Base-by-base conservation (phyloP, 2,329 filamentous ascomycete genomes). In the Colletotrichum higginsianum region DNA sequence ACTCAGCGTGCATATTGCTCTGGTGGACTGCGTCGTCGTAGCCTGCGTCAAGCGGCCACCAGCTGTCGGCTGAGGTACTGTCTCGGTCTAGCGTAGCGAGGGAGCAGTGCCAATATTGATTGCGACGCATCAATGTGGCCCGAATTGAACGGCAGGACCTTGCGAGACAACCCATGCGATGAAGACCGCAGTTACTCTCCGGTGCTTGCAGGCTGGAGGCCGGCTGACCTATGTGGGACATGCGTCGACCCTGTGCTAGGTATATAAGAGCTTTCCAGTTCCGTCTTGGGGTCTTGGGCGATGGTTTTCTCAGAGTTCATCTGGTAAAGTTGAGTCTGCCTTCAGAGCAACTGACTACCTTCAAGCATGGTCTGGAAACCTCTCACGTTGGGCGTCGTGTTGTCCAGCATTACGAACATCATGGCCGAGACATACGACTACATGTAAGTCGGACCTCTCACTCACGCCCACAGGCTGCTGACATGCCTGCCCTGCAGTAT, bases 401-500 rank as follows among this genome's bases (percentile, higher is more conserved):
- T 58, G n/a, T 5, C 46, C 8, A 47, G 35, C n/a, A 26, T 71
- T 47, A 42, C 26, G 0, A 35, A 4, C n/a, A 35, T 16, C n/a
- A 50, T 65, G 62, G 67, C 71, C 4, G 53, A 67, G 23, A 23
- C 44, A 3, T 73, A 67, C 16, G 53, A 73, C 38, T 67, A 67
- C 53, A 67, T 71, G 58, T 71, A 23, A n/a, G 66, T 21, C 15
- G 12, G 6, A 16, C 3, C 4, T 13, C 23, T 44, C 23, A 5
- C 3, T 15, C 21, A 15, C 13, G n/a, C 8, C 23, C 5, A 6
- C 15, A 23, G n/a, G 9, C 23, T 57, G 7, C 38, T 55, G 3
- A 67, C 15, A 80, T 49, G 78, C 80, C 2, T 47, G 78, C 80
- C 4, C 71, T 82, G 79, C 66, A 74, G 89, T 49, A 76, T 90